phyloP scores from a whole-genome alignment of 495 filamentous ascomycete genomes.

The Lasiosphaeriaceae sp. region DNA sequence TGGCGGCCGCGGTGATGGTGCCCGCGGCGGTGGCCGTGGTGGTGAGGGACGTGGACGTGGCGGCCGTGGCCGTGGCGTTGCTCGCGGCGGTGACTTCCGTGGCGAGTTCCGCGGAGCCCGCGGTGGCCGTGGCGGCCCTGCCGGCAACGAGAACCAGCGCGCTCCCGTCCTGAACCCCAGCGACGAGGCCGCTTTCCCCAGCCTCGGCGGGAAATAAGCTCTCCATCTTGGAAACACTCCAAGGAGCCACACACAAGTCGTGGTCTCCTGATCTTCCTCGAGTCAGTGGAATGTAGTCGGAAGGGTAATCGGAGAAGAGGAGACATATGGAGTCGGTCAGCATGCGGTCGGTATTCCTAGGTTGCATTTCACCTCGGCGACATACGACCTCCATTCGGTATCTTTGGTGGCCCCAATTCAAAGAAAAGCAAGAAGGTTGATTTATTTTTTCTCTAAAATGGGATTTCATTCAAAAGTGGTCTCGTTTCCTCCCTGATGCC shows the following conservation, averaged over 20 bases:
- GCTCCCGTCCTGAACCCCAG: constrained; percentile 52
- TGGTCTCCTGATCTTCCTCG: background rate
- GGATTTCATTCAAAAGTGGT: constrained; percentile 2
- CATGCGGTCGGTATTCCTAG: constrained; percentile 13
- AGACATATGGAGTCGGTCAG: constrained; percentile 9
- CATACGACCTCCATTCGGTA: background rate
- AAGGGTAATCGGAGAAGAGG: constrained; percentile 1
- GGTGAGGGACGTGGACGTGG: constrained; percentile 46
- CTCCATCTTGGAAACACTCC: background rate
- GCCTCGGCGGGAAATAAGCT: constrained; percentile 49
- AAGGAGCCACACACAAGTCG: constrained; percentile 1
- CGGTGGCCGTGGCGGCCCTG: background rate
- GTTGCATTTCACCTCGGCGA: constrained; percentile 5
- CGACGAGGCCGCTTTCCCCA: constrained; percentile 70
- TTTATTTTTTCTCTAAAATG: background rate
- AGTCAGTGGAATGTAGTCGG: background rate
- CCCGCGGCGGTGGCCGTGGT: constrained; percentile 44
- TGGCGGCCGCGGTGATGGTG: constrained; percentile 50
- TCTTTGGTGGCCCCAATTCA: constrained; percentile 3
- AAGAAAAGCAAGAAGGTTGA: constrained; percentile 13
- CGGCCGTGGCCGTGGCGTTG: constrained; percentile 44
- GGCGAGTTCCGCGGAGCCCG: constrained; percentile 5
- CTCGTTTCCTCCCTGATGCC: constrained; percentile 2
- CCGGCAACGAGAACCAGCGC: constrained; percentile 15
- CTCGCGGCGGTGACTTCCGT: constrained; percentile 28